phyloP scores from a whole-genome alignment of 73 alveolate species.

The Paramecium primaurelia region DNA sequence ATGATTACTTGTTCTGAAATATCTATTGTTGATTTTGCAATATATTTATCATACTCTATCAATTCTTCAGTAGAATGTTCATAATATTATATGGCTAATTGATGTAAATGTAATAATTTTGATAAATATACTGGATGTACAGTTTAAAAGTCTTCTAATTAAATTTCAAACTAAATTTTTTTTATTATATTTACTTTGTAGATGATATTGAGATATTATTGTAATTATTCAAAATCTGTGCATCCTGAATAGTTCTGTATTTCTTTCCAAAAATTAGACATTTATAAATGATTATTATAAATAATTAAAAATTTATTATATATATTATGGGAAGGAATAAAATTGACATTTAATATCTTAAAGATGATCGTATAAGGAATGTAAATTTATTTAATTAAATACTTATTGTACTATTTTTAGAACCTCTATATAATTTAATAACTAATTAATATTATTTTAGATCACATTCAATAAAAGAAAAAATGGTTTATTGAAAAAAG shows the following conservation, averaged over 20 bases:
- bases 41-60: neutral
- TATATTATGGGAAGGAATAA: slow-evolving; percentile 58
- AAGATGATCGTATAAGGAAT: slow-evolving; percentile 62
- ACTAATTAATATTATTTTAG: neutral
- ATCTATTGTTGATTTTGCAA: neutral
- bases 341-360: slow-evolving; percentile 42
- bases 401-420: neutral
- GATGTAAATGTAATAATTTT: neutral
- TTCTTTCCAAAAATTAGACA: slow-evolving; percentile 6
- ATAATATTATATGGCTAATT: neutral
- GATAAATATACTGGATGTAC: neutral
- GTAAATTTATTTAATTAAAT: slow-evolving; percentile 9
- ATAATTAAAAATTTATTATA: neutral
- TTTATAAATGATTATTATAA: neutral
- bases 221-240: neutral
- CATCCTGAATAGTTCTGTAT: neutral
- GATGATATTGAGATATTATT: neutral
- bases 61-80: slow-evolving; percentile 5
- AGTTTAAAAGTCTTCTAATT: neutral
- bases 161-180: neutral
- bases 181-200: neutral
- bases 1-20: neutral
- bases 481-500: slow-evolving; percentile 55
- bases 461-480: slow-evolving; percentile 62
- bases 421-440: neutral